A percentile compares a stretch with the other conserved stretches of the same genome.
Conservation (phyloP, 768 basidiomycete species). For the Suillus placidus region DNA sequence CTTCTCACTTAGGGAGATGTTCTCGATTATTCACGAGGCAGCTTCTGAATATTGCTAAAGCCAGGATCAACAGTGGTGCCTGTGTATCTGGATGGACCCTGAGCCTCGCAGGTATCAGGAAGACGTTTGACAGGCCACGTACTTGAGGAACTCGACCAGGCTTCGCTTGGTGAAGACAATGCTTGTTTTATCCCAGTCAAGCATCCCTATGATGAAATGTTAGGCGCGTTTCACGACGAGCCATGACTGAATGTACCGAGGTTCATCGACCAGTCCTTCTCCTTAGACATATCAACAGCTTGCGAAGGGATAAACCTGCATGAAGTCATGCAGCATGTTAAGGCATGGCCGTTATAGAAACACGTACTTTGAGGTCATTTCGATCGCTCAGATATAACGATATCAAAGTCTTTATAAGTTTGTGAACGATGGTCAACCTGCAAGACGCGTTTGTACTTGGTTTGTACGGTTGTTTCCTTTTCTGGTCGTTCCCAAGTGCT, state of each 20-base stretch:
- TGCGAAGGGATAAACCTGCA: conserved; percentile 60
- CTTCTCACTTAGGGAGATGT: background rate
- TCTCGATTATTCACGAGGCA: conserved; percentile 56
- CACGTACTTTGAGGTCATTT: conserved; percentile 4
- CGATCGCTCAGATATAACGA: background rate
- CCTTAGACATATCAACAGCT: conserved; percentile 61
- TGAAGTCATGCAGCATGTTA: background rate
- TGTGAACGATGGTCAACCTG: background rate
- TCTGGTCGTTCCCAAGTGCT: background rate
- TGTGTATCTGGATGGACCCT: conserved; percentile 54
- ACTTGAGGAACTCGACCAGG: conserved; percentile 80
- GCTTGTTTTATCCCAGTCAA: conserved; percentile 78
- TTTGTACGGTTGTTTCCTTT: background rate
- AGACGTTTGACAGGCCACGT: conserved; percentile 22
- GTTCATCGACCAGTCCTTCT: conserved; percentile 71
- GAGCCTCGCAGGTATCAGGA: conserved; percentile 19
- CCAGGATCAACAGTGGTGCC: conserved; percentile 79
- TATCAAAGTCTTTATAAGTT: background rate
- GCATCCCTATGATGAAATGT: conserved; percentile 52
- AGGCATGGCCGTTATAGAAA: background rate
- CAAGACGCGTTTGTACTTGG: conserved; percentile 4
- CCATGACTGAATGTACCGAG: conserved; percentile 49
- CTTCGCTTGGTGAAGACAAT: conserved; percentile 82
- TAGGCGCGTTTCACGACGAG: background rate
- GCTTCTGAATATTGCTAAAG: conserved; percentile 71